phyloP scores from a whole-genome alignment of 345 rosid species.

The Moricandia moricandioides region DNA sequence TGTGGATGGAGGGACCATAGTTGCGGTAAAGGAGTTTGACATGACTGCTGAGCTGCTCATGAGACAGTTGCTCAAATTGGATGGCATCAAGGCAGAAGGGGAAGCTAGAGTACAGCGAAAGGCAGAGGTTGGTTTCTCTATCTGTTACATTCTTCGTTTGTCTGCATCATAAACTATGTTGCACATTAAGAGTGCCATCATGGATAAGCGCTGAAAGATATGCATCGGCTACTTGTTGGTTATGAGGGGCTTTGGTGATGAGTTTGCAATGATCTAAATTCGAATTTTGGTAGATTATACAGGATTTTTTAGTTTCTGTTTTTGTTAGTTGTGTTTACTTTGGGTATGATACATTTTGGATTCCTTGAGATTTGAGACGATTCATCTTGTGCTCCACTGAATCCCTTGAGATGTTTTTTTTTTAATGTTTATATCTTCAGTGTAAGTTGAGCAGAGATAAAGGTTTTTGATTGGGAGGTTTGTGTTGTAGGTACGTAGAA shows the following conservation, averaged over 20 bases:
- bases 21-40: constrained; percentile 59
- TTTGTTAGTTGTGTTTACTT: no score
- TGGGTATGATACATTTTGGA: no score
- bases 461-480: constrained; percentile 7
- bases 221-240: neutral
- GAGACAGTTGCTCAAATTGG: constrained; percentile 82
- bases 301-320: neutral
- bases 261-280: neutral
- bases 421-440: neutral
- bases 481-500: constrained; percentile 55
- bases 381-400: neutral
- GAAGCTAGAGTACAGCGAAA: constrained; percentile 75
- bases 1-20: constrained; percentile 59
- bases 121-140: constrained; percentile 66
- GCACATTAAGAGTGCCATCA: no score
- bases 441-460: neutral
- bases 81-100: constrained; percentile 76
- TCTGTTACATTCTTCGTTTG: neutral
- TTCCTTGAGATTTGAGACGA: neutral
- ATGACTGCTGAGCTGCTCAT: constrained; percentile 75
- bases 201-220: neutral
- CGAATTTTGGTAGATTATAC: neutral
- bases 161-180: no score
- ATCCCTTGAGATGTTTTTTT: neutral
- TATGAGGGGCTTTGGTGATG: neutral